A percentile compares a stretch with the other conserved stretches of the same genome.
phyloP scores from a whole-genome alignment of 2,329 filamentous ascomycete genomes.

The Emmonsiellopsis sp. region DNA sequence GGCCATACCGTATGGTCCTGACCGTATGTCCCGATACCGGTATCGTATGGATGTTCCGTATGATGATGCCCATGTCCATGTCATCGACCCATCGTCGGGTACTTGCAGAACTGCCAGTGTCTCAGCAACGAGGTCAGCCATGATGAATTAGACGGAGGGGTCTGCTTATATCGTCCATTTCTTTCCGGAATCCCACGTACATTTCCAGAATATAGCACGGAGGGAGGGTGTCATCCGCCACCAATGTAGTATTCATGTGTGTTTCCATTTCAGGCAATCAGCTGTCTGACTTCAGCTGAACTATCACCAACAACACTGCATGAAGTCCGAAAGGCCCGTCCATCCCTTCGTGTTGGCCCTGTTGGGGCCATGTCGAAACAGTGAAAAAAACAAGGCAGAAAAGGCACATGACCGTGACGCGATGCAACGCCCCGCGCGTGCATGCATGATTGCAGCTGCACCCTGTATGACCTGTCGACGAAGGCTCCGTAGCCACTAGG shows the following conservation, averaged over 20 bases:
- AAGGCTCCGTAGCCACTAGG: background rate
- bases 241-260: background rate
- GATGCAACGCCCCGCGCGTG: conserved; percentile 10
- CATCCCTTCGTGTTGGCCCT: background rate
- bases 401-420: conserved; percentile 9
- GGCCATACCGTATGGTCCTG: conserved; percentile 1
- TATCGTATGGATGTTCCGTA: too few species aligned
- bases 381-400: background rate
- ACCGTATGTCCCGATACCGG: too few species aligned
- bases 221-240: background rate
- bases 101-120: too few species aligned
- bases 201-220: too few species aligned
- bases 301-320: background rate
- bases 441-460: background rate
- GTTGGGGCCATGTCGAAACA: background rate
- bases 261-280: background rate
- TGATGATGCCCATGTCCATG: too few species aligned
- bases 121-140: too few species aligned
- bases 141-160: too few species aligned
- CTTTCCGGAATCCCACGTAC: too few species aligned
- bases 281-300: background rate
- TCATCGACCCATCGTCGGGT: too few species aligned
- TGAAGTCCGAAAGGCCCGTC: background rate
- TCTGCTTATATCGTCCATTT: too few species aligned
- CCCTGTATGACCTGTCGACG: background rate